A percentile compares a stretch with the other conserved stretches of the same genome.
Conservation (phyloP, 805 yeast species). For the Isabelozyma heimii region DNA sequence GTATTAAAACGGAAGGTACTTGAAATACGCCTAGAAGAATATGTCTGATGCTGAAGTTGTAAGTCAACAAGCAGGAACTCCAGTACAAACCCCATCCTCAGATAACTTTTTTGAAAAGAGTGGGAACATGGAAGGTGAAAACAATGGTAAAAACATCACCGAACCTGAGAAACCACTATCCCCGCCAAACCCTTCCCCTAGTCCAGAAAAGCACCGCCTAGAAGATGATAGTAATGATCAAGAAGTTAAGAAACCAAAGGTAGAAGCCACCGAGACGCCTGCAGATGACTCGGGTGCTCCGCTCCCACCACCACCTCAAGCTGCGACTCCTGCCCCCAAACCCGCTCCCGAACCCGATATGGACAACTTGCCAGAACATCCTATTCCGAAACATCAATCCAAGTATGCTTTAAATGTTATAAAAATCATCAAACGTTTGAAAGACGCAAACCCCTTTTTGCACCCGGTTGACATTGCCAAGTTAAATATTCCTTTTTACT, state of each 20-base stretch:
- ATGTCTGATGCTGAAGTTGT: conserved; percentile 27
- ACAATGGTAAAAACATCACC: not conserved
- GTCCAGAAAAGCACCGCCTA: conserved; percentile 33
- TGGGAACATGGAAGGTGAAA: conserved; percentile 7
- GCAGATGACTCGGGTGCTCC: conserved; percentile 4
- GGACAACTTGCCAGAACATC: conserved; percentile 61
- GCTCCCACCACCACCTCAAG: conserved; percentile 10
- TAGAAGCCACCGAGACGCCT: conserved; percentile 2
- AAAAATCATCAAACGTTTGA: conserved; percentile 83
- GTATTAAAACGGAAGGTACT: too few relatives aligned
- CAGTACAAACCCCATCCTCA: conserved; percentile 38
- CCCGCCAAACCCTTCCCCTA: conserved; percentile 46
- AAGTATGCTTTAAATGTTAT: conserved; percentile 75
- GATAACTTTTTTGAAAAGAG: conserved; percentile 24
- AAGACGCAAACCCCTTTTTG: conserved; percentile 88
- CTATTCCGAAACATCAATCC: conserved; percentile 80
- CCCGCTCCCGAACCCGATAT: conserved; percentile 75
- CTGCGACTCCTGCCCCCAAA: conserved; percentile 62
- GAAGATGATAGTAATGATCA: conserved; percentile 21
- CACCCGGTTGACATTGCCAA: conserved; percentile 88
- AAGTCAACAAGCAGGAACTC: conserved; percentile 25
- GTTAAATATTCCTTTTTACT: conserved; percentile 87
- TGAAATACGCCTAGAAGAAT: not conserved
- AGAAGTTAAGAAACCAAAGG: conserved; percentile 16
- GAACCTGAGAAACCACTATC: conserved; percentile 38